These are phyloP conservation scores for Cutaneotrichosporon curvatum DNA, from an alignment of 1,284 basidiomycete genomes.

Conservation along the genomic window DNA sequence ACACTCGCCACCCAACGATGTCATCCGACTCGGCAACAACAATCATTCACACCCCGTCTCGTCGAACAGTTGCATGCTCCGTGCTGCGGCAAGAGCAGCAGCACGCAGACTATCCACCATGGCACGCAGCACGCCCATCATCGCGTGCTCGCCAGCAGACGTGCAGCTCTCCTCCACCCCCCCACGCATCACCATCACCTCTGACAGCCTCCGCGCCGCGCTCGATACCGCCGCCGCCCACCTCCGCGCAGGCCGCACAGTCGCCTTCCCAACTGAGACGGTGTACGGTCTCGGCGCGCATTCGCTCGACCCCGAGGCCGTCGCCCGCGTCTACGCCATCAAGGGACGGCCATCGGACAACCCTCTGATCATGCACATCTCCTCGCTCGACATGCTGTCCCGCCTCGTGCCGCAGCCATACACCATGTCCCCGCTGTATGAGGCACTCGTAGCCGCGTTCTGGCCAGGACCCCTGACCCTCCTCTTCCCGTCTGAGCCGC, in stretches of 20 bases:
- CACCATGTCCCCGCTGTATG: slow-evolving; percentile 58
- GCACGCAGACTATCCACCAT: too few species aligned
- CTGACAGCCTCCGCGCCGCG: slow-evolving; percentile 14
- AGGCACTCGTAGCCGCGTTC: slow-evolving; percentile 67
- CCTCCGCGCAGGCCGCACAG: slow-evolving; percentile 44
- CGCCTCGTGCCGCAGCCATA: slow-evolving; percentile 63
- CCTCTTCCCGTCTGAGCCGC: slow-evolving; percentile 66
- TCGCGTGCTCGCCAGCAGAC: too few species aligned
- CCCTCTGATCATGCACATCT: slow-evolving; percentile 95
- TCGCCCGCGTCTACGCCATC: slow-evolving; percentile 70
- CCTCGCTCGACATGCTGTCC: slow-evolving; percentile 71
- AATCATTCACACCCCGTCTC: too few species aligned
- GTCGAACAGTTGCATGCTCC: too few species aligned
- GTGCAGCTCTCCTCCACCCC: too few species aligned
- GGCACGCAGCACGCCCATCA: too few species aligned
- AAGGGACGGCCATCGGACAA: slow-evolving; percentile 95
- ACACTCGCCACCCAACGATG: too few species aligned
- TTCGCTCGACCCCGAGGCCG: slow-evolving; percentile 61
- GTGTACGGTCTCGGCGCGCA: slow-evolving; percentile 94
- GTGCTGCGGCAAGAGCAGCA: too few species aligned
- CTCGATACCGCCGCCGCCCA: slow-evolving; percentile 34
- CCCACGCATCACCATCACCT: too few species aligned
- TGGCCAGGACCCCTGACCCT: slow-evolving; percentile 95
- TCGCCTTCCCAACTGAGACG: slow-evolving; percentile 95
- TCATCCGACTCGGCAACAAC: too few species aligned